Evolutionary conservation across 2,329 filamentous ascomycete species (phyloP).

Genomic region (Chaetomiaceae sp.): DNA sequence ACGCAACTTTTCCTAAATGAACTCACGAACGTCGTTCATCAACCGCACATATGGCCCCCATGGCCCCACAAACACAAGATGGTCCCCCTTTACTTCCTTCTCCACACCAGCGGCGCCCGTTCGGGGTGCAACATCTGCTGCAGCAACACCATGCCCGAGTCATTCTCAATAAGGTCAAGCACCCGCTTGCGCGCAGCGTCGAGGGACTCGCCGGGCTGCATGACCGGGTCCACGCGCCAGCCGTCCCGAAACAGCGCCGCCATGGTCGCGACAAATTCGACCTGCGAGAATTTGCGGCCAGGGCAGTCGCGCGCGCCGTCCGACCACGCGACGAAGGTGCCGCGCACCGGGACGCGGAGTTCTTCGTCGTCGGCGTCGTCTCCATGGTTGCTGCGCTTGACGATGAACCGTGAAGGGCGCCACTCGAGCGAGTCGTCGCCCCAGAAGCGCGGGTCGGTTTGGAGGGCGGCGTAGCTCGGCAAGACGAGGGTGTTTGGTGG

Average conservation of each 20-base stretch:
- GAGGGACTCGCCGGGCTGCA: background rate
- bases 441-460: constrained; percentile 26
- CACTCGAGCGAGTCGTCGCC: constrained; percentile 23
- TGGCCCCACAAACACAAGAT: too few relatives aligned
- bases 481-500: constrained; percentile 23
- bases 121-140: too few relatives aligned
- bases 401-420: constrained; percentile 25
- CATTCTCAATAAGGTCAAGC: too few relatives aligned
- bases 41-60: too few relatives aligned
- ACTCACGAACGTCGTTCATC: too few relatives aligned
- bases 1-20: too few relatives aligned
- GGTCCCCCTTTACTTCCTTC: too few relatives aligned
- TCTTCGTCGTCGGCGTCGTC: constrained; percentile 11
- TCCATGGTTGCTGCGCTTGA: background rate
- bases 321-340: constrained; percentile 26
- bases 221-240: constrained; percentile 23
- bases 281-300: too few relatives aligned
- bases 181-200: too few relatives aligned
- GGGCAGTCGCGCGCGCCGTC: constrained; percentile 28
- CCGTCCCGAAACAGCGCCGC: constrained; percentile 24
- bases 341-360: constrained; percentile 13
- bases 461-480: constrained; percentile 20
- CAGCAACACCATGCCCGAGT: too few relatives aligned
- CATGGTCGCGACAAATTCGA: constrained; percentile 18
- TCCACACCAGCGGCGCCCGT: too few relatives aligned